Evolutionary conservation across 2,329 filamentous ascomycete genomes (phyloP).

Genomic region (Colletotrichum falcatum): DNA sequence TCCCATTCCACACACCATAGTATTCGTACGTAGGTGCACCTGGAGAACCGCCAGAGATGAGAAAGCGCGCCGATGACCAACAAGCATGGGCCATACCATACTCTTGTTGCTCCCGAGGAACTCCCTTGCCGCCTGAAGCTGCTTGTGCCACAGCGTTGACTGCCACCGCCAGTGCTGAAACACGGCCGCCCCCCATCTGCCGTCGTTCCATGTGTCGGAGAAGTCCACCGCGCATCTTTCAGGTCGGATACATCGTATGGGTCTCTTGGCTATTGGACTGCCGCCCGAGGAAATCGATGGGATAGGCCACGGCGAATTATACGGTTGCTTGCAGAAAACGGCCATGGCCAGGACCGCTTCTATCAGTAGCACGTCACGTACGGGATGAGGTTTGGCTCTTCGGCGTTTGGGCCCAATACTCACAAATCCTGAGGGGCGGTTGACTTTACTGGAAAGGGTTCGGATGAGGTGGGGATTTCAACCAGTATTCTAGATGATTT

Average conservation of each 20-base stretch:
- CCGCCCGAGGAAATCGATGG: neutral
- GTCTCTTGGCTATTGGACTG: neutral
- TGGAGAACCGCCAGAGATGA: neutral
- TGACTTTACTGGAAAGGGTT: constrained; percentile 14
- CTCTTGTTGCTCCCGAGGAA: constrained; percentile 32
- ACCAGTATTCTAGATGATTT: neutral
- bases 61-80: neutral
- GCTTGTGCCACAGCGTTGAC: constrained; percentile 32
- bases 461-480: constrained; percentile 21
- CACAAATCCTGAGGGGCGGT: constrained; percentile 24
- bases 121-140: constrained; percentile 38
- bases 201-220: constrained; percentile 34
- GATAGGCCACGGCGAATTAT: neutral
- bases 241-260: neutral
- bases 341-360: constrained; percentile 22
- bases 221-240: constrained; percentile 6
- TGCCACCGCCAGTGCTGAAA: constrained; percentile 37
- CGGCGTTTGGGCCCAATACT: constrained; percentile 29
- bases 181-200: constrained; percentile 27
- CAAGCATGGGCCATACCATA: constrained; percentile 15
- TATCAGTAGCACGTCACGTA: constrained; percentile 16
- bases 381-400: constrained; percentile 17
- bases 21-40: too few relatives aligned
- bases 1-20: neutral
- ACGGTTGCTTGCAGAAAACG: neutral